Evolutionary conservation across 106 monocot species (phyloP).

Genomic region (Dendrobium officinale): DNA sequence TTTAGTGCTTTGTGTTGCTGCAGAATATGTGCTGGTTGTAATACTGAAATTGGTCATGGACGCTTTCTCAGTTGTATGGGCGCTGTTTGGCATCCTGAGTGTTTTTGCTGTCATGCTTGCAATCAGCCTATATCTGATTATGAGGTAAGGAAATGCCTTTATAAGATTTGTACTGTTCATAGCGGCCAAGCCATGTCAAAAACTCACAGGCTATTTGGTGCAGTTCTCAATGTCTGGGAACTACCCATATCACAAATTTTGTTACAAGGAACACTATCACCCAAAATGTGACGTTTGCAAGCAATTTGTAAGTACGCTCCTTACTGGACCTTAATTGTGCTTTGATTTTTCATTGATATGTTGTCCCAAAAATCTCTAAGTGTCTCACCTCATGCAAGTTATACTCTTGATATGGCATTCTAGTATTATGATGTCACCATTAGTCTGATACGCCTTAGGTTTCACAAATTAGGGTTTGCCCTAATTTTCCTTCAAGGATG

Average conservation of each 20-base stretch:
- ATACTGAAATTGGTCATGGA: conserved; percentile 72
- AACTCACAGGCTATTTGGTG: background rate
- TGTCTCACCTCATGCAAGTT: no score
- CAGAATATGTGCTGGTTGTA: conserved; percentile 89
- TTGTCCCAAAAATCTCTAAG: no score
- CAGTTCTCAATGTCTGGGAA: conserved; percentile 86
- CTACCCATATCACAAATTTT: conserved; percentile 83
- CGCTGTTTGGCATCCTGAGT: conserved; percentile 89
- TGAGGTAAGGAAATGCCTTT: conserved; percentile 39
- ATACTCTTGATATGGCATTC: no score
- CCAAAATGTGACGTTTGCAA: conserved; percentile 98
- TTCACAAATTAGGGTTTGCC: no score
- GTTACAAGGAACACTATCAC: conserved; percentile 87
- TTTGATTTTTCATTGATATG: background rate
- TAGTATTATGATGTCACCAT: no score
- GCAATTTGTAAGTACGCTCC: conserved; percentile 50
- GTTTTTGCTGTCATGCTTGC: conserved; percentile 78
- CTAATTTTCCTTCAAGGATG: no score
- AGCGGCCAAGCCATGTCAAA: no score
- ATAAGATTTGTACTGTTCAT: background rate
- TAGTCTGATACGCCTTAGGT: no score
- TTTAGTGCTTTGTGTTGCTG: background rate
- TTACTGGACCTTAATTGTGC: background rate
- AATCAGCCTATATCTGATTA: conserved; percentile 72
- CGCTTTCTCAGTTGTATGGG: conserved; percentile 86